These are phyloP conservation scores for Astraeus odoratus DNA, from an alignment of 768 basidiomycete genomes.

Conservation along the genomic window DNA sequence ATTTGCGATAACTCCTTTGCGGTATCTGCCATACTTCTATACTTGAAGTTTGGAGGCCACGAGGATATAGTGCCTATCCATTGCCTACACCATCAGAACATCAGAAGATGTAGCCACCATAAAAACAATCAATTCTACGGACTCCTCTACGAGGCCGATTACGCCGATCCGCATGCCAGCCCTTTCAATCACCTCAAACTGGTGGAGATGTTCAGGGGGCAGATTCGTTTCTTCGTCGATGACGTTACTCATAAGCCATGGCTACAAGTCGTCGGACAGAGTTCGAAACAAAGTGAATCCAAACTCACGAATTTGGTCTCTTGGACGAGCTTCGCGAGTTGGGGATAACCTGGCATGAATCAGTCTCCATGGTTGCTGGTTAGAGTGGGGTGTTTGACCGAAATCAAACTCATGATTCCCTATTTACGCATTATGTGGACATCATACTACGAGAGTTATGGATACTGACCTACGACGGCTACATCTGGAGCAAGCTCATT, in stretches of 20 bases:
- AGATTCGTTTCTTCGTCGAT: slow-evolving; percentile 56
- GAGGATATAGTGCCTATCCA: slow-evolving; percentile 86
- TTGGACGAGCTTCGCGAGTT: slow-evolving; percentile 58
- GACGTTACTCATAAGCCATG: slow-evolving; percentile 89
- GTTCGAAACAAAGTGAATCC: not conserved
- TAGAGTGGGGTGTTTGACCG: slow-evolving; percentile 33
- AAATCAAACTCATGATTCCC: slow-evolving; percentile 95
- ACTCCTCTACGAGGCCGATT: slow-evolving; percentile 88
- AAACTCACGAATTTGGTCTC: slow-evolving; percentile 67
- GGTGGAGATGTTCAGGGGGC: slow-evolving; percentile 54
- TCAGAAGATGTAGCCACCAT: not conserved
- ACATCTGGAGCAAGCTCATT: slow-evolving; percentile 77
- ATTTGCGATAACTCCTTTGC: slow-evolving; percentile 65
- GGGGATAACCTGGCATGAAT: slow-evolving; percentile 46
- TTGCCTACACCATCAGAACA: slow-evolving; percentile 42
- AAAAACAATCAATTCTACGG: slow-evolving; percentile 6
- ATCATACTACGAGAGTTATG: slow-evolving; percentile 1
- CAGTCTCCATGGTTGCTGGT: not conserved
- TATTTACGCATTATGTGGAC: slow-evolving; percentile 20
- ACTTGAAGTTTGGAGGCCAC: slow-evolving; percentile 78
- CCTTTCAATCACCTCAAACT: slow-evolving; percentile 62
- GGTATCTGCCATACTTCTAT: slow-evolving; percentile 66
- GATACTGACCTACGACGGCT: slow-evolving; percentile 62
- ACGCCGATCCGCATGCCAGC: slow-evolving; percentile 68
- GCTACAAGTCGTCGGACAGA: slow-evolving; percentile 35